A percentile compares a stretch with the other conserved stretches of the same genome.
Conservation (phyloP, 2,329 filamentous ascomycete genomes). For the Claviceps pazoutovae region DNA sequence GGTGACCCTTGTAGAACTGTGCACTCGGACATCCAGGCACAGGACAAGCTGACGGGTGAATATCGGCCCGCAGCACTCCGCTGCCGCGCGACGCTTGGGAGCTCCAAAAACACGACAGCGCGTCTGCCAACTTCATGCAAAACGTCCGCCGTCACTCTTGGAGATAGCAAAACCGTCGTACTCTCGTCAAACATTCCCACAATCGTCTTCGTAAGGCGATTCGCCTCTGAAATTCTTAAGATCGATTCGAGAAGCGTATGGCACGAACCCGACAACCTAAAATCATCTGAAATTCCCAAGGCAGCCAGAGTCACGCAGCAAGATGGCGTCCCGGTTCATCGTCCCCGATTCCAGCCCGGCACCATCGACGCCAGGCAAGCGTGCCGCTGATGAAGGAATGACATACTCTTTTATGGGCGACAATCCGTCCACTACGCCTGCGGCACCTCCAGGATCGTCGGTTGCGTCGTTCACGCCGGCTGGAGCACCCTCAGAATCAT, state of each 20-base stretch:
- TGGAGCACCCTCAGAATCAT: constrained; percentile 41
- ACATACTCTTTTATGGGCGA: constrained; percentile 27
- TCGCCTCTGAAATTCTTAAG: too few species aligned
- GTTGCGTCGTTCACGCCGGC: constrained; percentile 41
- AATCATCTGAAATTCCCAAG: not conserved
- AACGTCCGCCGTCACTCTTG: not conserved
- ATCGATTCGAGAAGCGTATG: not conserved
- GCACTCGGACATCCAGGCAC: too few species aligned
- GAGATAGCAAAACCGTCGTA: not conserved
- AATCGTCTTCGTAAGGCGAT: too few species aligned
- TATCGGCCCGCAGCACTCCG: too few species aligned
- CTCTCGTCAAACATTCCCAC: not conserved
- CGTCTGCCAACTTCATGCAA: not conserved
- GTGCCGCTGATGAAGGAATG: constrained; percentile 15
- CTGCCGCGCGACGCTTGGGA: not conserved
- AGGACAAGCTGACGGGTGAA: too few species aligned
- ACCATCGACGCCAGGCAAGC: constrained; percentile 36
- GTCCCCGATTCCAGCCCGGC: constrained; percentile 30
- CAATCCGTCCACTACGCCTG: constrained; percentile 38
- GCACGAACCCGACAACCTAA: not conserved
- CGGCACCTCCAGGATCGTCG: constrained; percentile 36
- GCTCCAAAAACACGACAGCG: constrained; percentile 1
- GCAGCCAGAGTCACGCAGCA: constrained; percentile 6
- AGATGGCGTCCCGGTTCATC: constrained; percentile 28
- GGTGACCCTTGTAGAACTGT: too few species aligned